phyloP scores from a whole-genome alignment of 2,329 filamentous ascomycete species.

The Tolypocladium endophyticum region DNA sequence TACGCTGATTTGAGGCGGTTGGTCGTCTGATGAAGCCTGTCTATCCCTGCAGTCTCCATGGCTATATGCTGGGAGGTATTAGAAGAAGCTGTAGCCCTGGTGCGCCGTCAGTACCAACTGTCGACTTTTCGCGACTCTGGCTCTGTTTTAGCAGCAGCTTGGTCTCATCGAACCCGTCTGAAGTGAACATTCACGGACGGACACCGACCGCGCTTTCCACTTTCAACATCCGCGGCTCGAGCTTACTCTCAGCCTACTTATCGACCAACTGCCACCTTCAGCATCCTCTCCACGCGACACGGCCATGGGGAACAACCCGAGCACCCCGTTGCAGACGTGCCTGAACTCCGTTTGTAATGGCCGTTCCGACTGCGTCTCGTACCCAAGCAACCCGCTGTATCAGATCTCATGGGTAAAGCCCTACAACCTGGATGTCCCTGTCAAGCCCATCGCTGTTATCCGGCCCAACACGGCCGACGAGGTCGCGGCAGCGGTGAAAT shows the following conservation, averaged over 20 bases:
- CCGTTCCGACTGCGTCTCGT: constrained; percentile 34
- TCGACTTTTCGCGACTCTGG: not conserved
- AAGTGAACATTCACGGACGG: too few species aligned
- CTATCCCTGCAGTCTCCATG: not conserved
- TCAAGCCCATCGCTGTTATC: constrained; percentile 45
- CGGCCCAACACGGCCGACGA: constrained; percentile 41
- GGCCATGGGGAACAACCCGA: constrained; percentile 32
- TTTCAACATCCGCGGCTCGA: not conserved
- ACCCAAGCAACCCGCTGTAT: constrained; percentile 31
- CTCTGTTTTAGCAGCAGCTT: not conserved
- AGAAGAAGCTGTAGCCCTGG: not conserved
- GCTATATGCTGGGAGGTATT: not conserved
- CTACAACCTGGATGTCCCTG: constrained; percentile 40
- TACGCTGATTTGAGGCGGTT: not conserved
- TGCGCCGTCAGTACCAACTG: not conserved
- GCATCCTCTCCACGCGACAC: not conserved
- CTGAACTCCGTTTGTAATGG: constrained; percentile 35
- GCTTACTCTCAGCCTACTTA: not conserved
- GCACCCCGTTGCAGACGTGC: constrained; percentile 31
- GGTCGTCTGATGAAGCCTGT: not conserved
- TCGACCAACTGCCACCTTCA: not conserved
- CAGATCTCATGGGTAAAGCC: constrained; percentile 38
- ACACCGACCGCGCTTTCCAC: too few species aligned
- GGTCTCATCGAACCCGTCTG: not conserved
- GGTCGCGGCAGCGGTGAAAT: constrained; percentile 46